These are phyloP conservation scores for Lactarius indigo DNA, from an alignment of 768 basidiomycete genomes.

Conservation along the genomic window DNA sequence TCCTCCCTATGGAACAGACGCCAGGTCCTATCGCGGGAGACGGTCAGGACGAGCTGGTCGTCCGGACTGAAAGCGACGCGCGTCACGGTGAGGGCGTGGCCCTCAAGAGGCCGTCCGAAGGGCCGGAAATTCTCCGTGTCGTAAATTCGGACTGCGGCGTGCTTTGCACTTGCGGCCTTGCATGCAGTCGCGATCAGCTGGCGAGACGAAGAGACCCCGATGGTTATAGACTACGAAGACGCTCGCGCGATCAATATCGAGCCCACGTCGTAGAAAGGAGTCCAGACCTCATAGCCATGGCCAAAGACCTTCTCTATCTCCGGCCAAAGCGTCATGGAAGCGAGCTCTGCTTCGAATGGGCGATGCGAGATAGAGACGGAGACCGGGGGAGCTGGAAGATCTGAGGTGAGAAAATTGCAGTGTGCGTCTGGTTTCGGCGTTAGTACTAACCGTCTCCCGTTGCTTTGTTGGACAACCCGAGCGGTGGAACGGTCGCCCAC, in stretches of 20 bases:
- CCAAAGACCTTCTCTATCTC: constrained; percentile 97
- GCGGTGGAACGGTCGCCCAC: constrained; percentile 86
- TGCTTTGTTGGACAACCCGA: constrained; percentile 94
- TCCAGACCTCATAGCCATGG: constrained; percentile 88
- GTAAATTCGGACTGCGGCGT: constrained; percentile 85
- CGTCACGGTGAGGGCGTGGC: constrained; percentile 89
- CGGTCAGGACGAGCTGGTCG: constrained; percentile 73
- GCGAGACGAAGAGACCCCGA: constrained; percentile 69
- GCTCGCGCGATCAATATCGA: neutral
- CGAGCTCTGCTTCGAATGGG: constrained; percentile 91
- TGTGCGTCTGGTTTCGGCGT: neutral
- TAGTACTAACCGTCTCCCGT: constrained; percentile 55
- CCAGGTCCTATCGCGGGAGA: constrained; percentile 93
- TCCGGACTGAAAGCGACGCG: constrained; percentile 86
- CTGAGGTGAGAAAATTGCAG: neutral
- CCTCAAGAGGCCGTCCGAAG: constrained; percentile 68
- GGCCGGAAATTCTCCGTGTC: constrained; percentile 67
- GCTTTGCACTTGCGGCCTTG: constrained; percentile 81
- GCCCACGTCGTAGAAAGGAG: neutral
- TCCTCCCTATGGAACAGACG: constrained; percentile 58
- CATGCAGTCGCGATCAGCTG: constrained; percentile 84
- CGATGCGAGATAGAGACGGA: constrained; percentile 32
- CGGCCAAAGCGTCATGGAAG: constrained; percentile 89
- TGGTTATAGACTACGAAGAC: constrained; percentile 62
- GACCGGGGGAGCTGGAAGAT: constrained; percentile 26